phyloP scores from a whole-genome alignment of 2,329 filamentous ascomycete genomes.

The Clonostachys rosea region DNA sequence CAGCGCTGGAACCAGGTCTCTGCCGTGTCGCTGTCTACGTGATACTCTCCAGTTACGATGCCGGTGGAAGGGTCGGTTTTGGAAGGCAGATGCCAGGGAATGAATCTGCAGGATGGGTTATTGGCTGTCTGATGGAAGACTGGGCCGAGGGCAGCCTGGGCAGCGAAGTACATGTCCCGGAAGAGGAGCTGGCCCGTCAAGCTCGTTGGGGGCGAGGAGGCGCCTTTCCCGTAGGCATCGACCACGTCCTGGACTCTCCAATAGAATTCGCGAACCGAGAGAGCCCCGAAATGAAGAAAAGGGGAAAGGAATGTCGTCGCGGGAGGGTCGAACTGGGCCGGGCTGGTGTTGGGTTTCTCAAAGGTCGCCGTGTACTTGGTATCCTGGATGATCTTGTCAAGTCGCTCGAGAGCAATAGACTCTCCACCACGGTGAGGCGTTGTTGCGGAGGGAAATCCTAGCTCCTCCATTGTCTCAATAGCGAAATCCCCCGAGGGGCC shows the following conservation, averaged over 20 bases:
- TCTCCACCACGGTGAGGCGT: slow-evolving; percentile 70
- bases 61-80: slow-evolving; percentile 39
- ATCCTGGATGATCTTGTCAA: slow-evolving; percentile 56
- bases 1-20: slow-evolving; percentile 65
- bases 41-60: slow-evolving; percentile 53
- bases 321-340: slow-evolving; percentile 68
- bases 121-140: slow-evolving; percentile 59
- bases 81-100: slow-evolving; percentile 73
- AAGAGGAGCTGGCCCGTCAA: slow-evolving; percentile 71
- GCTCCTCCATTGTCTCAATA: slow-evolving; percentile 66
- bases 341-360: slow-evolving; percentile 71
- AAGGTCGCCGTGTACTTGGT: slow-evolving; percentile 68
- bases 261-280: slow-evolving; percentile 69
- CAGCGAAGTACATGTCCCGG: slow-evolving; percentile 80
- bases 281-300: slow-evolving; percentile 68
- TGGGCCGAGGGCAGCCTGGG: slow-evolving; percentile 64
- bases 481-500: slow-evolving; percentile 67
- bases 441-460: slow-evolving; percentile 61
- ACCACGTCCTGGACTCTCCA: slow-evolving; percentile 64
- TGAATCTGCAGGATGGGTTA: slow-evolving; percentile 66
- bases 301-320: slow-evolving; percentile 71
- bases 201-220: slow-evolving; percentile 61
- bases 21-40: slow-evolving; percentile 57
- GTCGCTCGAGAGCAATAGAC: slow-evolving; percentile 50
- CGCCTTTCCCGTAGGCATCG: slow-evolving; percentile 46